Evolutionary conservation across 208 protist genomes (phyloP).

Genomic region (Strigomonas galati): DNA sequence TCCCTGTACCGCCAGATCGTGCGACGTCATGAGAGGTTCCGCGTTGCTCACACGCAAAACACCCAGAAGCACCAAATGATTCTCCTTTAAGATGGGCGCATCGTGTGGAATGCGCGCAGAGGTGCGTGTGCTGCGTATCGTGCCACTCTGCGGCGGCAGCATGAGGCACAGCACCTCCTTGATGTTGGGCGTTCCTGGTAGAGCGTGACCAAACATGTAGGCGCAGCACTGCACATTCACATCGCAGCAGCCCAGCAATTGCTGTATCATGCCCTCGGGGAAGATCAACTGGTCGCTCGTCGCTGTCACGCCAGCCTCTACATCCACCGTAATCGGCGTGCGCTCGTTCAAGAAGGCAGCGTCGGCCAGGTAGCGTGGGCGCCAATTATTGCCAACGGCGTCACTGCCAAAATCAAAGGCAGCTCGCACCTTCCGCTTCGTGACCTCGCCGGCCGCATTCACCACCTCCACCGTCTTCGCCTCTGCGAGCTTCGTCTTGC

Average conservation of each 20-base stretch:
- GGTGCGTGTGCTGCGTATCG: conserved; percentile 57
- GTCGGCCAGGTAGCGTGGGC: conserved; percentile 71
- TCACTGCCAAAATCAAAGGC: conserved; percentile 82
- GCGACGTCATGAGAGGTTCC: conserved; percentile 60
- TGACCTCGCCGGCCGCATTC: conserved; percentile 61
- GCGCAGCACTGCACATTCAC: conserved; percentile 80
- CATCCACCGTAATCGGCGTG: conserved; percentile 59
- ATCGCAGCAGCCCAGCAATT: conserved; percentile 75
- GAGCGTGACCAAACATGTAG: conserved; percentile 84
- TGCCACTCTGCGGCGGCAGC: conserved; percentile 81
- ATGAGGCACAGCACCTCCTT: conserved; percentile 87
- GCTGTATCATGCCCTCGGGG: conserved; percentile 67
- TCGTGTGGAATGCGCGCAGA: conserved; percentile 64
- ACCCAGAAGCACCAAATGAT: conserved; percentile 75
- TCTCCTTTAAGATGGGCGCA: conserved; percentile 49
- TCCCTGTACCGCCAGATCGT: conserved; percentile 81
- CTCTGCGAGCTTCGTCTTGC: conserved; percentile 80
- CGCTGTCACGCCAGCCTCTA: conserved; percentile 39
- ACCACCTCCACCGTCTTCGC: conserved; percentile 54
- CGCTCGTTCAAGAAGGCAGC: conserved; percentile 70
- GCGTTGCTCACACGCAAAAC: conserved; percentile 69
- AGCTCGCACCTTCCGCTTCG: conserved; percentile 78
- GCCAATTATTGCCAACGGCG: conserved; percentile 78
- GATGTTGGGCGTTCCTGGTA: conserved; percentile 79
- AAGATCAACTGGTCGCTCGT: conserved; percentile 85